A percentile compares a stretch with the other conserved stretches of the same genome.
phyloP scores from a whole-genome alignment of 805 yeast genomes.

The Saccharomycopsis javanensis region DNA sequence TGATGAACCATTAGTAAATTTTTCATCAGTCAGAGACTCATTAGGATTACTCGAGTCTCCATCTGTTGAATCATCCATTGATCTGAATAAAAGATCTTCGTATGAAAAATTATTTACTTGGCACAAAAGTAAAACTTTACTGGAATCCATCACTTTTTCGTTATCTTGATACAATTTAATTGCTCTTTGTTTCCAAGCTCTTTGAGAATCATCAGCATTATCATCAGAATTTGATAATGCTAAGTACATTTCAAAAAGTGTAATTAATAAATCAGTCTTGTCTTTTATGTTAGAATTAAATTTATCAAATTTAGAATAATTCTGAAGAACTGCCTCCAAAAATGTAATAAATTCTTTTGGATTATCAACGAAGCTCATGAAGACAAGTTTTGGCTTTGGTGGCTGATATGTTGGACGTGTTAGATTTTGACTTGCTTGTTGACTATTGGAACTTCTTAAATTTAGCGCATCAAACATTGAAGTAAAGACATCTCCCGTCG shows the following conservation, averaged over 20 bases:
- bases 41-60: slow-evolving; percentile 10
- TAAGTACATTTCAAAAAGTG: slow-evolving; percentile 75
- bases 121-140: slow-evolving; percentile 45
- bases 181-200: slow-evolving; percentile 62
- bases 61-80: neutral
- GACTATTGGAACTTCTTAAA: slow-evolving; percentile 11
- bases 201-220: slow-evolving; percentile 29
- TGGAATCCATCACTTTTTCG: slow-evolving; percentile 43
- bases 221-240: slow-evolving; percentile 36
- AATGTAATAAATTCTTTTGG: slow-evolving; percentile 86
- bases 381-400: slow-evolving; percentile 81
- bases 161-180: slow-evolving; percentile 37
- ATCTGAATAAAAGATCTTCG: slow-evolving; percentile 13
- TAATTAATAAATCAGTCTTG: slow-evolving; percentile 60
- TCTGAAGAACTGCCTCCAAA: slow-evolving; percentile 79
- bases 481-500: neutral
- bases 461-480: neutral
- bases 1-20: neutral
- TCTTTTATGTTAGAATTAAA: slow-evolving; percentile 42
- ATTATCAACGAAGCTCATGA: slow-evolving; percentile 76
- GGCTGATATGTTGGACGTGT: slow-evolving; percentile 73
- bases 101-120: slow-evolving; percentile 33
- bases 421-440: slow-evolving; percentile 2
- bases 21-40: neutral
- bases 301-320: slow-evolving; percentile 70